Base-by-base conservation (phyloP, 352 stramenopile genomes). In the Elongisporangium undulatum region DNA sequence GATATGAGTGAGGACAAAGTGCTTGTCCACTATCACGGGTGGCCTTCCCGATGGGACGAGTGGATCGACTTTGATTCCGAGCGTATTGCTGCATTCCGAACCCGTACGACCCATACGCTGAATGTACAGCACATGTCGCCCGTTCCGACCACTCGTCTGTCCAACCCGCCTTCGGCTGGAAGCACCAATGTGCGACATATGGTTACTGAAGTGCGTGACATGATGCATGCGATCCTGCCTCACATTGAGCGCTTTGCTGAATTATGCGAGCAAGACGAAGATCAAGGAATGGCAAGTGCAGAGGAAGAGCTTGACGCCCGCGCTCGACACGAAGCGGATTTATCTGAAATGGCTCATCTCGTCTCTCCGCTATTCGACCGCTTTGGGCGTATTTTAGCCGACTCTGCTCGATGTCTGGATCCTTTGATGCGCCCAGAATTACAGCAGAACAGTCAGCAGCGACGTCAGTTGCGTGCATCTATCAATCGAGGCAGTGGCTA, bases 1-100 rank as follows among this genome's bases (percentile, higher is more conserved):
- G 87, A 97, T 24, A 86, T 98, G 20, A 69, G 68, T 0, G 68
- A 81, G 9, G 80, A 89, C 23, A 87, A 98, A 58, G 66, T 99
- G 26, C 67, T 98, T 17, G 82, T 99, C 23, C 96, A 99, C 66
- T 99, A 99, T 70, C 97, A 99, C 58, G 96, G 96, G 12, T 99
- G 96, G 96, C 96, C 97, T 1, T 79, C 92, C 29, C 83, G 96
- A 6, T 99, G 97, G 97, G 96, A 99, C 72, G 97, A 99, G 71
- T 99, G 95, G 94, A 92, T 99, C 55, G 77, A 96, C 50, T 90
- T 90, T 49, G 85, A 98, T 69, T 99, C 96, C 45, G 79, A 90
- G 20, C 82, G 97, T 7, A 90, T 99, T 48, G 90, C 96, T 0
- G 94, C 95, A 0, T 99, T 99, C 69, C 87, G 96, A 5, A 98